A percentile compares a stretch with the other conserved stretches of the same genome.
phyloP scores from a whole-genome alignment of 768 basidiomycete genomes.

The Mycena floridula region DNA sequence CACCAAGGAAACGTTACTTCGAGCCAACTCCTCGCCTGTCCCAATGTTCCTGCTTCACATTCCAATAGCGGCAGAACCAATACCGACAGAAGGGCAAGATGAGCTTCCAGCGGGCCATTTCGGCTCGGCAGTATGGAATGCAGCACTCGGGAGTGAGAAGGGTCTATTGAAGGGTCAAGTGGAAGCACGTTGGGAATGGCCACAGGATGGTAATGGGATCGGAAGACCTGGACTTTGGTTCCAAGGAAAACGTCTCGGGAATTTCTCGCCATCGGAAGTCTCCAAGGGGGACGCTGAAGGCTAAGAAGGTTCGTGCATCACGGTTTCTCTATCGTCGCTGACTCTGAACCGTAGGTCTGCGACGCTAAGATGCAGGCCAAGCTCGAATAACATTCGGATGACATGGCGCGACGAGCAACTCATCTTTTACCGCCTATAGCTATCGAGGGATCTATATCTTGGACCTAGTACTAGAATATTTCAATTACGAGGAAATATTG shows the following conservation, averaged over 20 bases:
- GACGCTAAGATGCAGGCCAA: no score
- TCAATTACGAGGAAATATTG: no score
- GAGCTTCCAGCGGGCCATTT: conserved; percentile 13
- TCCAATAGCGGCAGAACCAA: conserved; percentile 30
- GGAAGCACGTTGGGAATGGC: conserved; percentile 64
- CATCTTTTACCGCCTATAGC: no score
- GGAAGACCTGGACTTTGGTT: conserved; percentile 42
- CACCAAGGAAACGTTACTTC: conserved; percentile 60
- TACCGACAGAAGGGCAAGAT: no score
- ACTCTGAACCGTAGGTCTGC: no score
- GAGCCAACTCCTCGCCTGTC: conserved; percentile 67
- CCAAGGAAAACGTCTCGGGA: conserved; percentile 27
- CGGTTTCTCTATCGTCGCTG: no score
- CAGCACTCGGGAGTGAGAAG: conserved; percentile 46
- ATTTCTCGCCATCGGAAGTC: conserved; percentile 33
- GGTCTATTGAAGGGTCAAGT: conserved; percentile 56
- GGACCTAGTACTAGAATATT: no score
- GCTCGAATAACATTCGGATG: no score
- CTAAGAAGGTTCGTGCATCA: no score
- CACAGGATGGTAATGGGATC: conserved; percentile 10
- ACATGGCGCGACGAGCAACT: no score
- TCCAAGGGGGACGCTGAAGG: no score
- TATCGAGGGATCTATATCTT: no score
- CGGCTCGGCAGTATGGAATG: conserved; percentile 63
- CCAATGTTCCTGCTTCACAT: conserved; percentile 80